These are phyloP conservation scores for Geotrichum citri-aurantii DNA, from an alignment of 1,139 yeast species.

Conservation along the genomic window DNA sequence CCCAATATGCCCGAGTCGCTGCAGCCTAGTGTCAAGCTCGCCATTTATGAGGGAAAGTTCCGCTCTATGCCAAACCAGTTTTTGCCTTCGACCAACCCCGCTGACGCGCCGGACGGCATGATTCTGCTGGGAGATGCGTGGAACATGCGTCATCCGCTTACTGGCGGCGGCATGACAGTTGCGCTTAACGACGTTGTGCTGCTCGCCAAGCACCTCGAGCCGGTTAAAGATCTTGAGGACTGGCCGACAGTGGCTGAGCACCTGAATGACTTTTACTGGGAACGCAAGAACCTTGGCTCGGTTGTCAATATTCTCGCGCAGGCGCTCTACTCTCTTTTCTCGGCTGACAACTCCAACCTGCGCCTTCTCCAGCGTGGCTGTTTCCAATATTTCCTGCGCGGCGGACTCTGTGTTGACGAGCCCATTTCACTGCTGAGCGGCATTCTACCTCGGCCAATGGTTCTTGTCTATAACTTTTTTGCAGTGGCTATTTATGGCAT, in stretches of 20 bases:
- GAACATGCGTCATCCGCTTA: constrained; percentile 96
- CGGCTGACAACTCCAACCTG: constrained; percentile 69
- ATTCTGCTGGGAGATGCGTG: constrained; percentile 87
- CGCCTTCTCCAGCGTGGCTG: constrained; percentile 79
- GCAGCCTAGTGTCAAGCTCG: constrained; percentile 59
- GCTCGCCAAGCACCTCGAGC: constrained; percentile 52
- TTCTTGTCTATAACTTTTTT: constrained; percentile 78
- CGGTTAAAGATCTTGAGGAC: constrained; percentile 16
- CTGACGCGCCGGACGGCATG: constrained; percentile 64
- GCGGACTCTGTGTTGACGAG: constrained; percentile 71
- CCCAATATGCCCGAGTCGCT: constrained; percentile 63
- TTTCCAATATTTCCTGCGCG: constrained; percentile 74
- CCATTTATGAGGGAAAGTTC: constrained; percentile 47
- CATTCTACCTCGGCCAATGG: constrained; percentile 64
- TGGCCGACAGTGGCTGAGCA: constrained; percentile 53
- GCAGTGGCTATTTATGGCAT: constrained; percentile 84
- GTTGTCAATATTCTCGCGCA: constrained; percentile 87
- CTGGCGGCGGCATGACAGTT: constrained; percentile 99
- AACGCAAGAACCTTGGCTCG: constrained; percentile 71
- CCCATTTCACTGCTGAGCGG: constrained; percentile 88
- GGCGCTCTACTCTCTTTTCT: constrained; percentile 83
- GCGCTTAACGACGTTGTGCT: constrained; percentile 83
- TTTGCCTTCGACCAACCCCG: constrained; percentile 56
- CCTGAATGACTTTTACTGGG: constrained; percentile 66
- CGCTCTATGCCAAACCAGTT: constrained; percentile 94